A percentile compares a stretch with the other conserved stretches of the same genome.
phyloP scores from a whole-genome alignment of 768 basidiomycete genomes.

The Suillus occidentalis region DNA sequence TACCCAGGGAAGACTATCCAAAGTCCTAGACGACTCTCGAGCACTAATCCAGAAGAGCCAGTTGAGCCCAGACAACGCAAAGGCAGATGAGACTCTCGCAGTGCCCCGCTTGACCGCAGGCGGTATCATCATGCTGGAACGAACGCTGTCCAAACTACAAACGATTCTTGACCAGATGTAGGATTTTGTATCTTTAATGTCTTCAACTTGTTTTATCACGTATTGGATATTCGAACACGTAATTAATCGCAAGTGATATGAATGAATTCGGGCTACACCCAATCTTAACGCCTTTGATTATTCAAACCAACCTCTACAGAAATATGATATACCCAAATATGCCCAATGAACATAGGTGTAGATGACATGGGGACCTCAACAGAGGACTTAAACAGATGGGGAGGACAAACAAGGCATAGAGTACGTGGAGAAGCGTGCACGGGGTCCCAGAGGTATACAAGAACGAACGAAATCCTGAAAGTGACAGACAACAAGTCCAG shows the following conservation, averaged over 20 bases:
- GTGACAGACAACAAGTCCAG: conserved; percentile 13
- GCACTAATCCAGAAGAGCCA: conserved; percentile 70
- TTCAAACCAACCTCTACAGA: neutral
- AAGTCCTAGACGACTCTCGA: conserved; percentile 64
- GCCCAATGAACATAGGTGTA: conserved; percentile 14
- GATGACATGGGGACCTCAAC: neutral
- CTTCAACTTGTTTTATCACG: conserved; percentile 14
- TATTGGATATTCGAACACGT: neutral
- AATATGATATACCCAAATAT: conserved; percentile 6
- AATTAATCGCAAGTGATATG: neutral
- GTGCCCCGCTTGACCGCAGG: conserved; percentile 80
- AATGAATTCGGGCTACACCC: neutral
- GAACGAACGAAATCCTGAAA: conserved; percentile 24
- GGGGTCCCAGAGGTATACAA: conserved; percentile 13
- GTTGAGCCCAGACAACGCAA: conserved; percentile 27
- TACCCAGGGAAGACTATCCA: conserved; percentile 59
- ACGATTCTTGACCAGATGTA: conserved; percentile 32
- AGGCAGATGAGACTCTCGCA: conserved; percentile 44
- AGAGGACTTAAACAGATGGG: conserved; percentile 1
- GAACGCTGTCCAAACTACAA: conserved; percentile 70
- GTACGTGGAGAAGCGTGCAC: neutral
- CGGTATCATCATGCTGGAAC: conserved; percentile 74
- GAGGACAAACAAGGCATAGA: conserved; percentile 1
- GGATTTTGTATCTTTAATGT: conserved; percentile 12
- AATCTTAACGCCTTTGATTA: neutral